These are phyloP conservation scores for Neurospora africana DNA, from an alignment of 495 filamentous ascomycete genomes.

Conservation along the genomic window DNA sequence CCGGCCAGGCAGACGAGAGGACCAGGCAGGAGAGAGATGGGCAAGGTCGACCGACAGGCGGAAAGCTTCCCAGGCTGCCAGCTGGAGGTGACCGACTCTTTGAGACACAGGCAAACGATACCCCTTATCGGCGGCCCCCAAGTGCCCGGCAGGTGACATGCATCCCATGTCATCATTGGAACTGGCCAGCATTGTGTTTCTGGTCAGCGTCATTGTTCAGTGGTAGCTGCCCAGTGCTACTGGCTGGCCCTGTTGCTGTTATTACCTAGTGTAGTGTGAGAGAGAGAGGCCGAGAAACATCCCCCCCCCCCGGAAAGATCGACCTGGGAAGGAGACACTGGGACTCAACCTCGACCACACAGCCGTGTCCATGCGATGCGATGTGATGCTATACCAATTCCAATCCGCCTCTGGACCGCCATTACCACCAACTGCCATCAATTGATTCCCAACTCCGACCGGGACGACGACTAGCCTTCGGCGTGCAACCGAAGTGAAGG, in stretches of 20 bases:
- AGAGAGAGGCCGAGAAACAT: not conserved
- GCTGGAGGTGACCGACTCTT: not conserved
- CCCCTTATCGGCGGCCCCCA: not conserved
- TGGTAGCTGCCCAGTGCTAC: not conserved
- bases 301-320: not conserved
- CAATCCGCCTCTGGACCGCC: constrained; percentile 3
- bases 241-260: not conserved
- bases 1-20: not conserved
- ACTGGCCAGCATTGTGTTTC: not conserved
- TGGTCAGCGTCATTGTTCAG: constrained; percentile 5
- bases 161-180: not conserved
- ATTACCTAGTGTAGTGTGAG: not conserved
- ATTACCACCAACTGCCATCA: constrained; percentile 4
- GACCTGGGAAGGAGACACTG: not conserved
- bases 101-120: not conserved
- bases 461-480: not conserved
- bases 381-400: constrained; percentile 21
- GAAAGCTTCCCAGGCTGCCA: not conserved
- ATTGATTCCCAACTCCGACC: not conserved
- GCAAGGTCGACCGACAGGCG: not conserved
- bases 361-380: constrained; percentile 14
- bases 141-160: not conserved
- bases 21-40: not conserved
- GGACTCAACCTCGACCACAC: not conserved
- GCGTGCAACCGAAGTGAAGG: constrained; percentile 20